These are phyloP conservation scores for Eutrema heterophyllum DNA, from an alignment of 345 rosid genomes.

Conservation along the genomic window DNA sequence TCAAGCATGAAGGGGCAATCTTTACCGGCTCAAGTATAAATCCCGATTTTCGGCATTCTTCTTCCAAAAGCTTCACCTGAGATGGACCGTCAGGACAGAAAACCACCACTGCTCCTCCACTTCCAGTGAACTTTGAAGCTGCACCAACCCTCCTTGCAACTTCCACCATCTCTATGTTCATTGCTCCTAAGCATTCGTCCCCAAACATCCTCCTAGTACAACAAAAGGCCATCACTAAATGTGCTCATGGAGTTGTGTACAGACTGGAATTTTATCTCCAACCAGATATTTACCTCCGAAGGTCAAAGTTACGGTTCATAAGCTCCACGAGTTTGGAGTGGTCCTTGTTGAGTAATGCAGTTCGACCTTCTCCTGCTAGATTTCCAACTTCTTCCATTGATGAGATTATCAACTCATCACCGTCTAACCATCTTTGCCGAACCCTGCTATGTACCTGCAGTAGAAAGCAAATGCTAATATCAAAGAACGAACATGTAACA, in stretches of 20 bases:
- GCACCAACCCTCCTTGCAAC: slow-evolving; percentile 72
- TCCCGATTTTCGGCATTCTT: slow-evolving; percentile 65
- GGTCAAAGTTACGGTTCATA: slow-evolving; percentile 82
- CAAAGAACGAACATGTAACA: background rate
- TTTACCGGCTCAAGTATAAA: slow-evolving; percentile 56
- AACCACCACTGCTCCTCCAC: slow-evolving; percentile 92
- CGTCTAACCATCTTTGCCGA: slow-evolving; percentile 82
- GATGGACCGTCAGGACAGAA: slow-evolving; percentile 67
- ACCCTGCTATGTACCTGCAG: slow-evolving; percentile 86
- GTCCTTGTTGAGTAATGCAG: slow-evolving; percentile 57
- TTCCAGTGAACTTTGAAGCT: slow-evolving; percentile 86
- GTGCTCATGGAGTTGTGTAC: background rate
- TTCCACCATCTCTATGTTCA: slow-evolving; percentile 91
- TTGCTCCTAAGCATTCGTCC: slow-evolving; percentile 62
- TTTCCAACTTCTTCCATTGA: slow-evolving; percentile 70
- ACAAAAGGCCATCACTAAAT: background rate
- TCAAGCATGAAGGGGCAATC: slow-evolving; percentile 50
- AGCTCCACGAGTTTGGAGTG: slow-evolving; percentile 59
- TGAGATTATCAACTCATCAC: slow-evolving; percentile 68
- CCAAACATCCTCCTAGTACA: slow-evolving; percentile 72
- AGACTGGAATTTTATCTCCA: background rate
- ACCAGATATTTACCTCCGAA: slow-evolving; percentile 51
- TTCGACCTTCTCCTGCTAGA: slow-evolving; percentile 59
- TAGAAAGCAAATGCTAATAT: background rate
- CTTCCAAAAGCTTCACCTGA: slow-evolving; percentile 65